Conservation (phyloP, 495 filamentous ascomycete genomes). For the Astrocystis sublimbata region DNA sequence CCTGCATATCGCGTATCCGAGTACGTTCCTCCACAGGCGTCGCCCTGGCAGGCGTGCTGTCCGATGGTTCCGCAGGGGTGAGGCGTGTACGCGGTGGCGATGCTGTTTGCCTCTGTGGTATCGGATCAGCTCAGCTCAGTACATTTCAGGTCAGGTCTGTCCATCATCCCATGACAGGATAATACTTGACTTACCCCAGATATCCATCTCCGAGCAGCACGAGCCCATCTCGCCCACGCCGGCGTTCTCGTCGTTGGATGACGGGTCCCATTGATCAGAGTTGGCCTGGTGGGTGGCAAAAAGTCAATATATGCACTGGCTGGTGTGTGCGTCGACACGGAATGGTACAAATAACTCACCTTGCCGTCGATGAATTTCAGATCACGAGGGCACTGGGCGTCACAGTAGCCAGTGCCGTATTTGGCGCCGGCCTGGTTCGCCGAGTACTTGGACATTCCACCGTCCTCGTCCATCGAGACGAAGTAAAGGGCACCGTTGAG, state of each 20-base stretch:
- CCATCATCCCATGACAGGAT: slow-evolving; percentile 33
- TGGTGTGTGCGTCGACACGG: background rate
- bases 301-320: background rate
- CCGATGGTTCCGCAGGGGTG: slow-evolving; percentile 59
- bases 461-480: slow-evolving; percentile 56
- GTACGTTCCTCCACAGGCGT: slow-evolving; percentile 53
- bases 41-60: slow-evolving; percentile 47
- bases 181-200: slow-evolving; percentile 51
- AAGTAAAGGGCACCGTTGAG: slow-evolving; percentile 61
- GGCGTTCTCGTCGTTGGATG: slow-evolving; percentile 55
- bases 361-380: slow-evolving; percentile 52
- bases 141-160: no score
- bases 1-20: slow-evolving; percentile 46
- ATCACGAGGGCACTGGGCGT: slow-evolving; percentile 56
- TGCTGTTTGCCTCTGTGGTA: slow-evolving; percentile 61
- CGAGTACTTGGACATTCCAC: slow-evolving; percentile 49
- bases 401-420: slow-evolving; percentile 61
- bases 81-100: slow-evolving; percentile 62
- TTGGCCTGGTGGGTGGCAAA: slow-evolving; percentile 51
- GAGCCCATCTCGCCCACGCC: slow-evolving; percentile 59
- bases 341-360: slow-evolving; percentile 26
- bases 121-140: slow-evolving; percentile 11
- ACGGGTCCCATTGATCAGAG: slow-evolving; percentile 58
- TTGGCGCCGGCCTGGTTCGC: slow-evolving; percentile 59
- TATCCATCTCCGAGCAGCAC: slow-evolving; percentile 74